These are phyloP conservation scores for Diaporthe caulivora DNA, from an alignment of 2,329 filamentous ascomycete species.

Conservation along the genomic window DNA sequence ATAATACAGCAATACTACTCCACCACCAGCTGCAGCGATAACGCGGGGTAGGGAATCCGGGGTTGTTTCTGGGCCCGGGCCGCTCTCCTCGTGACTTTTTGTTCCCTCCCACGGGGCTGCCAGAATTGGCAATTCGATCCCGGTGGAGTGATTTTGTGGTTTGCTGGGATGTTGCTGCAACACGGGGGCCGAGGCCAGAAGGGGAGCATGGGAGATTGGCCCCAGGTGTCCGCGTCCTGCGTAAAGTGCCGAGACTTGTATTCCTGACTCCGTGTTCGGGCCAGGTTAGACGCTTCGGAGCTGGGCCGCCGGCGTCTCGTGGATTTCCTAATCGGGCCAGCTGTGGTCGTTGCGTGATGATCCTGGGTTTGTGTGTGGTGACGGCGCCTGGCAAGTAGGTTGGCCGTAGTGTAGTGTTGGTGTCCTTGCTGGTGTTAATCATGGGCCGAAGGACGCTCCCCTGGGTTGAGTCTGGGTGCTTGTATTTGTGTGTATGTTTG, in stretches of 20 bases:
- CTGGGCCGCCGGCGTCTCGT: conserved; percentile 35
- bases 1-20: neutral
- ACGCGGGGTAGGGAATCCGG: conserved; percentile 29
- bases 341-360: conserved; percentile 16
- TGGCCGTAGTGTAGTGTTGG: neutral
- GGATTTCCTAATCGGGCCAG: conserved; percentile 36
- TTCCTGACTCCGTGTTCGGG: conserved; percentile 1
- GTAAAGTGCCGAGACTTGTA: conserved; percentile 32
- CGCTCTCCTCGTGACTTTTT: conserved; percentile 25
- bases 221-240: conserved; percentile 22
- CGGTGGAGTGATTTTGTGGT: neutral
- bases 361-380: neutral
- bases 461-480: neutral
- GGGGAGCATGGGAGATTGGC: conserved; percentile 2
- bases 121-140: conserved; percentile 23
- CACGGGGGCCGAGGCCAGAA: neutral
- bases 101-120: conserved; percentile 29
- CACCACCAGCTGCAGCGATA: neutral
- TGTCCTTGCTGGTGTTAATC: conserved; percentile 14
- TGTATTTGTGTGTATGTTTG: neutral
- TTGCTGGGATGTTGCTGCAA: conserved; percentile 13
- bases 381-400: neutral
- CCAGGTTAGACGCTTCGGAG: conserved; percentile 35
- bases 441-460: conserved; percentile 1
- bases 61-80: neutral